Percentiles rank a stretch among this genome's conserved stretches.
Evolutionary conservation across 331 rosid species (phyloP).

Genomic region (Saraca asoca): DNA sequence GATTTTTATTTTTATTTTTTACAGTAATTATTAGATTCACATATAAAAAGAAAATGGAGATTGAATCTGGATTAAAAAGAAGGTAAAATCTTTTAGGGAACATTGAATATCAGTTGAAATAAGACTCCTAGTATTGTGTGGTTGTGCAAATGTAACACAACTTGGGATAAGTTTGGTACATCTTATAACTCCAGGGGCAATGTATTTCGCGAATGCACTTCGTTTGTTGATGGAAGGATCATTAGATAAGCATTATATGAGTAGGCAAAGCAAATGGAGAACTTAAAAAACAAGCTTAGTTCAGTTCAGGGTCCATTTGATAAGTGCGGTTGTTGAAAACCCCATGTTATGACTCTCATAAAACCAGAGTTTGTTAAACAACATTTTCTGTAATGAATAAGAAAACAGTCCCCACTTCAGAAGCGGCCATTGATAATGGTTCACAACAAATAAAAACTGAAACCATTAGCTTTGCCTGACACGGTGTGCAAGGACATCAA

Average conservation of each 20-base stretch:
- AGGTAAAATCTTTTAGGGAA: too few relatives aligned
- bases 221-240: too few relatives aligned
- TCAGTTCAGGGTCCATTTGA: too few relatives aligned
- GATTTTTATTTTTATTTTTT: too few relatives aligned
- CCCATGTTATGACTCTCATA: neutral
- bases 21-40: too few relatives aligned
- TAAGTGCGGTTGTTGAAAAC: constrained; percentile 15
- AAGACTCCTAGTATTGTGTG: constrained; percentile 21
- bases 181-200: neutral
- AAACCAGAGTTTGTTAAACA: constrained; percentile 15
- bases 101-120: too few relatives aligned
- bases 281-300: neutral
- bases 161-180: constrained; percentile 16
- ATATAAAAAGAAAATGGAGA: too few relatives aligned
- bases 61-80: too few relatives aligned
- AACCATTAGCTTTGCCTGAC: constrained; percentile 6
- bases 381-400: constrained; percentile 7
- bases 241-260: too few relatives aligned
- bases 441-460: constrained; percentile 16
- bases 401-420: constrained; percentile 8
- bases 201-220: too few relatives aligned
- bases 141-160: constrained; percentile 21
- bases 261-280: too few relatives aligned
- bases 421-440: neutral
- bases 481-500: constrained; percentile 2